phyloP scores from a whole-genome alignment of 1,284 basidiomycete species.

The Leccinum fallax region DNA sequence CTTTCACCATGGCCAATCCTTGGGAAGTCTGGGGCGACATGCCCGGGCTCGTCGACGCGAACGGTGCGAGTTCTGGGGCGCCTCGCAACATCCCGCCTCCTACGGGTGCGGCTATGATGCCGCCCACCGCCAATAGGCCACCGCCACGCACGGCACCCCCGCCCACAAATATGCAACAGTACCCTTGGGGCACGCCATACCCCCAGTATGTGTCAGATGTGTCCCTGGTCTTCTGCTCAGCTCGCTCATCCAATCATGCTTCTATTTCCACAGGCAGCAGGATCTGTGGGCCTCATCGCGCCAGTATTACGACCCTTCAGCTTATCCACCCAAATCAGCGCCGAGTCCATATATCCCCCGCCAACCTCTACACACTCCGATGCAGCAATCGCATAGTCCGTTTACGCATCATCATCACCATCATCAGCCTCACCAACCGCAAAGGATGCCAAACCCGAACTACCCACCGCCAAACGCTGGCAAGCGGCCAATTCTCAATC shows the following conservation, averaged over 20 bases:
- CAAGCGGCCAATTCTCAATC: slow-evolving; percentile 9
- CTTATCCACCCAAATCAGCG: slow-evolving; percentile 21
- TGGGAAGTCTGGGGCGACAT: slow-evolving; percentile 29
- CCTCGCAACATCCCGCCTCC: slow-evolving; percentile 30
- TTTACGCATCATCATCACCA: slow-evolving; percentile 10
- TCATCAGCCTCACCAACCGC: slow-evolving; percentile 7
- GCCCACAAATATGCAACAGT: slow-evolving; percentile 2
- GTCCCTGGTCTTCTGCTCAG: not conserved
- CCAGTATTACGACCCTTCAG: not conserved
- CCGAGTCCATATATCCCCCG: slow-evolving; percentile 36
- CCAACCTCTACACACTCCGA: slow-evolving; percentile 16
- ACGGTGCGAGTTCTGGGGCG: slow-evolving; percentile 3
- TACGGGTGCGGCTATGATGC: slow-evolving; percentile 18
- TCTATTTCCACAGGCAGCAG: slow-evolving; percentile 18
- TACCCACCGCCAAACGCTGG: not conserved
- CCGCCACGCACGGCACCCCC: slow-evolving; percentile 12
- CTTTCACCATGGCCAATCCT: slow-evolving; percentile 19
- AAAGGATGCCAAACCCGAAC: slow-evolving; percentile 5
- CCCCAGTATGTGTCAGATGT: slow-evolving; percentile 13
- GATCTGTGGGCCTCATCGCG: slow-evolving; percentile 15
- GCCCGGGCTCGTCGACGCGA: slow-evolving; percentile 30
- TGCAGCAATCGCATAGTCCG: slow-evolving; percentile 13
- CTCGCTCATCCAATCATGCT: slow-evolving; percentile 4
- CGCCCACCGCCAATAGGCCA: slow-evolving; percentile 7
- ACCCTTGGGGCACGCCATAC: slow-evolving; percentile 21